phyloP scores from a whole-genome alignment of 2,329 filamentous ascomycete genomes.

The Chaetomiaceae sp. region DNA sequence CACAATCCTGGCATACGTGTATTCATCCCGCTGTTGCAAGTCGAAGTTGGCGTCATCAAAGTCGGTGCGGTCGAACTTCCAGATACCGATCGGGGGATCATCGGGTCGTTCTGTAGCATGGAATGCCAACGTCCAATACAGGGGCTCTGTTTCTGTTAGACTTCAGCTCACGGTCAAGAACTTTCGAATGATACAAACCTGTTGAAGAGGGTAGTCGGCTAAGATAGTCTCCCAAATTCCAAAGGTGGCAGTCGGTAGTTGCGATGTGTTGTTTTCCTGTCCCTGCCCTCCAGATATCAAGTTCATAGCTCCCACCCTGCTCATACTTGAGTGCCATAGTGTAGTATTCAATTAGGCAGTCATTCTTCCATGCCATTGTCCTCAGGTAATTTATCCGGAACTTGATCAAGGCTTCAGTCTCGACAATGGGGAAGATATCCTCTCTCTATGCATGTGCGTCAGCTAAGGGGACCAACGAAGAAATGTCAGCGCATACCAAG shows the following conservation, averaged over 20 bases:
- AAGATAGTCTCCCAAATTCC: slow-evolving; percentile 23
- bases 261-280: slow-evolving; percentile 9
- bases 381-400: slow-evolving; percentile 20
- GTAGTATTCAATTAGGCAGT: slow-evolving; percentile 21
- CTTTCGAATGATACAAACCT: background rate
- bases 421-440: slow-evolving; percentile 23
- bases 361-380: background rate
- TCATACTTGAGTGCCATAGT: slow-evolving; percentile 20
- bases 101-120: slow-evolving; percentile 16
- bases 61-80: slow-evolving; percentile 18
- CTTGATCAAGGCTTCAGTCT: slow-evolving; percentile 20
- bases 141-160: slow-evolving; percentile 10
- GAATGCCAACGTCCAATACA: slow-evolving; percentile 21
- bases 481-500: slow-evolving; percentile 6
- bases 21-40: slow-evolving; percentile 14
- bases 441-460: slow-evolving; percentile 5
- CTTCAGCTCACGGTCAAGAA: too few species aligned
- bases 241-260: slow-evolving; percentile 7
- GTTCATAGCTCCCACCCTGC: slow-evolving; percentile 9
- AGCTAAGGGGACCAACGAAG: background rate
- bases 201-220: slow-evolving; percentile 15
- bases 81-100: slow-evolving; percentile 16
- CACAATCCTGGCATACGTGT: slow-evolving; percentile 12
- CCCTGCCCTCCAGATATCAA: slow-evolving; percentile 25
- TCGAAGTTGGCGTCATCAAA: slow-evolving; percentile 21